phyloP scores from a whole-genome alignment of 2,329 filamentous ascomycete species.

The Zymoseptoria pseudotritici region DNA sequence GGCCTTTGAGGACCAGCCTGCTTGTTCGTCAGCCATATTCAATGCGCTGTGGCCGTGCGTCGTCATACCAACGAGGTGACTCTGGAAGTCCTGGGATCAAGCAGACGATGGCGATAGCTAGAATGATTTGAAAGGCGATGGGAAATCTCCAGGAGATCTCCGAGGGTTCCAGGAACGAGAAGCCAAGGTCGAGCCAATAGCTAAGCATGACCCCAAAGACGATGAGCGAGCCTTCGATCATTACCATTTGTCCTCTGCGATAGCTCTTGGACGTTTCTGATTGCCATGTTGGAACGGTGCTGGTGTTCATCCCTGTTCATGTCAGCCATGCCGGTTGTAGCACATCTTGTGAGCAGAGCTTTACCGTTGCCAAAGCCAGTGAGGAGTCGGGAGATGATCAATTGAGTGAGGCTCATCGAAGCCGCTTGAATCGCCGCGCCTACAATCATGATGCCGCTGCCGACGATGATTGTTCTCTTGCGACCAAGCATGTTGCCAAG shows the following conservation, averaged over 20 bases:
- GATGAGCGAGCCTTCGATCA: constrained; percentile 82
- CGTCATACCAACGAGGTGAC: constrained; percentile 45
- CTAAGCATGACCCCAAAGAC: constrained; percentile 45
- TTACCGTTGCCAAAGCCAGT: constrained; percentile 41
- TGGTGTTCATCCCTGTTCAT: constrained; percentile 32
- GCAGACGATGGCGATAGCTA: constrained; percentile 45
- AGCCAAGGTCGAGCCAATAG: constrained; percentile 46
- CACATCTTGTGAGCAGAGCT: constrained; percentile 37
- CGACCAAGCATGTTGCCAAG: constrained; percentile 54
- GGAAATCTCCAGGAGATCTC: constrained; percentile 49
- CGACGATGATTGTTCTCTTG: constrained; percentile 52
- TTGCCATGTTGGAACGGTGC: constrained; percentile 41
- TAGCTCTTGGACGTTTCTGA: constrained; percentile 70
- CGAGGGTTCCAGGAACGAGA: constrained; percentile 32
- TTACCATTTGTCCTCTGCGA: constrained; percentile 85
- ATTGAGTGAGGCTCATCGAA: constrained; percentile 39
- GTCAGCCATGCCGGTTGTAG: constrained; percentile 30
- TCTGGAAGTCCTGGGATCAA: constrained; percentile 48
- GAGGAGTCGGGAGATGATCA: constrained; percentile 45
- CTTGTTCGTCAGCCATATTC: neutral
- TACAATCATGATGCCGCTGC: constrained; percentile 50
- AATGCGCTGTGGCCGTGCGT: too few species aligned
- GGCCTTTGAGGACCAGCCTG: constrained; percentile 28
- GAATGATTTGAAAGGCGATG: constrained; percentile 50
- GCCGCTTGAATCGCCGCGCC: constrained; percentile 53